Conservation (phyloP, 139 green algal species). For the Monoraphidium neglectum region DNA sequence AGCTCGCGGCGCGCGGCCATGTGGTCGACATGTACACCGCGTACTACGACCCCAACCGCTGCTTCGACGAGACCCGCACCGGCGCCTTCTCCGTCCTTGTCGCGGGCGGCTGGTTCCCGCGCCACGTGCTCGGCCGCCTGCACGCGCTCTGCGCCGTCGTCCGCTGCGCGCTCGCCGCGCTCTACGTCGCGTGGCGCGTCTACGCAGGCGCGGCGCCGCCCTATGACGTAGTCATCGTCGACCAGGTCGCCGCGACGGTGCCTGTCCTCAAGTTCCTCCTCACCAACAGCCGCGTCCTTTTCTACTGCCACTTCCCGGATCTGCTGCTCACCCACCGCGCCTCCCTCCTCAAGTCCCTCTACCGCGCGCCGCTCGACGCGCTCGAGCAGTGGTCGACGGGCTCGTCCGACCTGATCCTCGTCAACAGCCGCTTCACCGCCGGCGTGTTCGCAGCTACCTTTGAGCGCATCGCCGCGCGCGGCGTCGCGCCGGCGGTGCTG, state of each 20-base stretch:
- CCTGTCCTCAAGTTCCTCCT: slow-evolving; percentile 74
- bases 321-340: slow-evolving; percentile 73
- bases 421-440: slow-evolving; percentile 94
- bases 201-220: slow-evolving; percentile 20
- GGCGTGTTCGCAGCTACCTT: slow-evolving; percentile 88
- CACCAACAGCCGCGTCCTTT: slow-evolving; percentile 71
- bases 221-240: slow-evolving; percentile 87
- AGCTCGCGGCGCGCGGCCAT: slow-evolving; percentile 79
- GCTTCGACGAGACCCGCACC: slow-evolving; percentile 89
- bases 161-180: slow-evolving; percentile 74
- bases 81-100: slow-evolving; percentile 81
- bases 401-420: slow-evolving; percentile 73
- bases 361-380: slow-evolving; percentile 74
- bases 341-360: slow-evolving; percentile 47
- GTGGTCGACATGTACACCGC: slow-evolving; percentile 92
- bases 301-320: slow-evolving; percentile 99
- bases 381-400: slow-evolving; percentile 88
- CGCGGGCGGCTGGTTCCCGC: slow-evolving; percentile 86
- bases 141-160: slow-evolving; percentile 89
- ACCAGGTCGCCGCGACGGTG: slow-evolving; percentile 85
- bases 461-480: slow-evolving; percentile 39
- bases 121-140: slow-evolving; percentile 62
- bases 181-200: slow-evolving; percentile 63
- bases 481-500: slow-evolving; percentile 71
- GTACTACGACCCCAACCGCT: slow-evolving; percentile 80